Conservation (phyloP, 73 alveolate genomes). For the Paramecium bursaria region DNA sequence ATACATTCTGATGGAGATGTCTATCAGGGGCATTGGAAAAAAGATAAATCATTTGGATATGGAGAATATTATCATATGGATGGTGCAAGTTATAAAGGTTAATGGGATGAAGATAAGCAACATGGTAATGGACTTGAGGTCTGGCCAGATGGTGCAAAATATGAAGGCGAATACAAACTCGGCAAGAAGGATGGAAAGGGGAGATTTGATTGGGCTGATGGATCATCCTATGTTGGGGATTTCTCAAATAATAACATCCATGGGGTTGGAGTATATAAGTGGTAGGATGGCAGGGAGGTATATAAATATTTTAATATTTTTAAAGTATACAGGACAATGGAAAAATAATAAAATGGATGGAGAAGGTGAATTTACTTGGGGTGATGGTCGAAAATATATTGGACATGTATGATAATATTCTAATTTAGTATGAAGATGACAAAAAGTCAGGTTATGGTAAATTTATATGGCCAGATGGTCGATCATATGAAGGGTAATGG, state of each 20-base stretch:
- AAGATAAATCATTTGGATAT: conserved; percentile 56
- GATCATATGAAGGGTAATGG: conserved; percentile 45
- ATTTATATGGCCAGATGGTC: conserved; percentile 88
- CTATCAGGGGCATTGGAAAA: conserved; percentile 24
- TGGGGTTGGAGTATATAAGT: conserved; percentile 71
- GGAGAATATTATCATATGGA: conserved; percentile 68
- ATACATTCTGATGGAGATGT: conserved; percentile 66
- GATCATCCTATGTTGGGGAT: conserved; percentile 67
- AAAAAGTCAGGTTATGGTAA: conserved; percentile 77
- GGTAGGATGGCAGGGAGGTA: conserved; percentile 21
- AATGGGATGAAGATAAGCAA: conserved; percentile 72
- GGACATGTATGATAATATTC: no score
- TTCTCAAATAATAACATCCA: conserved; percentile 76
- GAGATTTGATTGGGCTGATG: conserved; percentile 50
- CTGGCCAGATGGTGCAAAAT: conserved; percentile 77
- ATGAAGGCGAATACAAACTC: conserved; percentile 63
- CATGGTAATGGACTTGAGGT: conserved; percentile 79
- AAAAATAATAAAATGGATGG: conserved; percentile 76
- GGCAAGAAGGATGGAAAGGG: conserved; percentile 67
- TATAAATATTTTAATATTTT: conserved; percentile 59
- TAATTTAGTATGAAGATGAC: conserved; percentile 71
- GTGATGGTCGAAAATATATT: conserved; percentile 72
- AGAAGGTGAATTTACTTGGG: conserved; percentile 69
- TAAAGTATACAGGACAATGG: conserved; percentile 67
- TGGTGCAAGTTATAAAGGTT: conserved; percentile 76